Percentiles rank a stretch among this genome's conserved stretches.
These are phyloP conservation scores for Trypanosomatidae sp. DNA, from an alignment of 208 protist species.

Conservation along the genomic window DNA sequence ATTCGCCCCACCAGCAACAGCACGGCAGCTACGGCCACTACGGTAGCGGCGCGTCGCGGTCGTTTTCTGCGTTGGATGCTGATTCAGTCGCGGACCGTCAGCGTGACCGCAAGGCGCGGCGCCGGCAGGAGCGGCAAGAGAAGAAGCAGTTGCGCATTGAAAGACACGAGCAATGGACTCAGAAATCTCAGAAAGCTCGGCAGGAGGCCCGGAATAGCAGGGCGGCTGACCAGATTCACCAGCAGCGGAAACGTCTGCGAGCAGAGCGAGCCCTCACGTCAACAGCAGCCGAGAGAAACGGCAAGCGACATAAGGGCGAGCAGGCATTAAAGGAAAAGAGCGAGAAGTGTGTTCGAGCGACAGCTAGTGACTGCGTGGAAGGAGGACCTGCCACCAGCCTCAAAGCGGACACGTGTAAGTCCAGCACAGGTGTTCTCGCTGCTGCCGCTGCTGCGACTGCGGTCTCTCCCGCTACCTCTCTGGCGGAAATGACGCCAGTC, in stretches of 20 bases:
- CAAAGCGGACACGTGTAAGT: not conserved
- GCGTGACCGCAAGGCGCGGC: conserved; percentile 64
- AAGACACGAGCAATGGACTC: conserved; percentile 51
- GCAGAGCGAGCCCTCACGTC: conserved; percentile 11
- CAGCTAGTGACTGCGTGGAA: not conserved
- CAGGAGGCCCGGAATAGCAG: conserved; percentile 17
- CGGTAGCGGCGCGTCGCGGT: not conserved
- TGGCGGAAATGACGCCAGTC: conserved; percentile 12
- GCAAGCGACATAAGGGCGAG: conserved; percentile 11
- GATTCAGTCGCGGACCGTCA: conserved; percentile 37
- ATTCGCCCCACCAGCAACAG: not conserved
- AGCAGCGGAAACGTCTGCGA: conserved; percentile 21
- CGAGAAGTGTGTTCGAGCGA: not conserved
- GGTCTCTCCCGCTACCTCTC: not conserved
- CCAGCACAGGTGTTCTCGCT: not conserved
- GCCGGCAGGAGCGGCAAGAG: conserved; percentile 38
- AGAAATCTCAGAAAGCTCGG: conserved; percentile 38
- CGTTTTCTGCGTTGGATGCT: conserved; percentile 4
- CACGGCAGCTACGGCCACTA: not conserved
- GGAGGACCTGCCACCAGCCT: not conserved
- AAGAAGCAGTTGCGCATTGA: conserved; percentile 58
- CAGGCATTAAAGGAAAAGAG: not conserved
- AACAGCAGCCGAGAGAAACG: conserved; percentile 4
- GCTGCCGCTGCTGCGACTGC: not conserved
- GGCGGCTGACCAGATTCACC: conserved; percentile 5